Base-by-base conservation (phyloP, 140 eudicot genomes). In the Flaveria floridana region DNA sequence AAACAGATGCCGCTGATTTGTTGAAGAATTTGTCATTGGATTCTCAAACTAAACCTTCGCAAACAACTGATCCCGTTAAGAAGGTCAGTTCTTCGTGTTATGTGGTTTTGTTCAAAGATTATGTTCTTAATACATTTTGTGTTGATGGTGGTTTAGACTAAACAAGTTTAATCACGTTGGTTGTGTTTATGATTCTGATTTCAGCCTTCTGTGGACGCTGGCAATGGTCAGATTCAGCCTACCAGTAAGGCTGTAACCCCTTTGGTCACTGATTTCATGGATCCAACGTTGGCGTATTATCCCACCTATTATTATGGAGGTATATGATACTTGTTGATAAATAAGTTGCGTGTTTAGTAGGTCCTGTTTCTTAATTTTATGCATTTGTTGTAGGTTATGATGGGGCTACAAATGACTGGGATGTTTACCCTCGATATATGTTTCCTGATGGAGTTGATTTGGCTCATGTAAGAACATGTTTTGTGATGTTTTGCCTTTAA, bases 21-120 rank as follows among this genome's bases (percentile, higher is more conserved):
- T 53, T 94, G 83, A 88, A 91, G 77, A 88, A 88, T n/a, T 23
- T 94, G 21, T 82, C 97, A 1, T 50, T 91, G 81, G 99, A 91
- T 62, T 59, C 97, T 13, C 90, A 84, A 65, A 18, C 85, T 6
- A 94, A 91, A 67, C 34, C 86, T 51, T 44, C 80, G 66, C 96
- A 88, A 58, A 76, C 79, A 18, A 73, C 86, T 1, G 96, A 85
- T 28, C 78, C 95, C 12, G 76, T 83, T 1, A 94, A 88, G 81
- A 90, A 93, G 95, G 97, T 87, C 55, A 28, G 37, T 34, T 50
- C 0, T 52, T 34, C 65, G 9, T 41, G 0, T 64, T 53, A 8
- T 16, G n/a, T n/a, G 10, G 23, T 62, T 1, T 1, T 47, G 0
- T 58, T 3, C 12, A 15, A 46, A 25, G 20, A n/a, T 47, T 10